Evolutionary conservation across 371 early-diverging fungal species (phyloP), one percentile per base, ranked within the genome.

Genomic region (Mucor saturninus): DNA sequence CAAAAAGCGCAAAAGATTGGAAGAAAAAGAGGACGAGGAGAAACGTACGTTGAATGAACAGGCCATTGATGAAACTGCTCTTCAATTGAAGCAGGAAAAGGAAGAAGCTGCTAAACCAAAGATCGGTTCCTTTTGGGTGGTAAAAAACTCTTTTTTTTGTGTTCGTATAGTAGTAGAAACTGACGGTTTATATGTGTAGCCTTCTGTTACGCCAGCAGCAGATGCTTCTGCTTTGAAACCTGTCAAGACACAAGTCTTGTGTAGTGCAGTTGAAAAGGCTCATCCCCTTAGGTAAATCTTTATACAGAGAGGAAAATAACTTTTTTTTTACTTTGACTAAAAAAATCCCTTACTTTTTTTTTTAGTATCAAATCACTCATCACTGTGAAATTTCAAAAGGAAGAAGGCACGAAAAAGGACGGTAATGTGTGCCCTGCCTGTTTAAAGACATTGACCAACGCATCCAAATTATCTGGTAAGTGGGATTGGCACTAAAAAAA

Each of bases 41-140:
- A 38, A 50, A 56, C 53, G 35, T 37, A 57, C 56, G n/a, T 59
- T 68, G 3, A 61, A 68, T 8, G 75, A 78, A 43, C 64, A 66
- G 43, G 77, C 77, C 28, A 50, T 71, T 39, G 80, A 77, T 38
- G 80, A 80, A 62, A 64, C 83, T 28, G 75, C 84, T 30, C 67
- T 82, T 55, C 68, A 76, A 46, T 59, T 87, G 51, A 83, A 83
- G 31, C 80, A 81, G 30, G 81, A 83, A 46, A 80, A 83, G 52
- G 75, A 78, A 50, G 76, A 84, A 61, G 76, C 74, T 13, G 69
- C 81, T 15, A 90, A 90, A 57, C 74, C 84, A 6, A 83, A 78
- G 30, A 65, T 92, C 29, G 88, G 89, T 6, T 90, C 89, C 59
- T 93, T 92, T 66, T 93, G 94, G 94, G 74, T 92, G 78, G 93